Evolutionary conservation across 805 yeast species (phyloP).

Genomic region (Zygotorulaspora chibaensis): DNA sequence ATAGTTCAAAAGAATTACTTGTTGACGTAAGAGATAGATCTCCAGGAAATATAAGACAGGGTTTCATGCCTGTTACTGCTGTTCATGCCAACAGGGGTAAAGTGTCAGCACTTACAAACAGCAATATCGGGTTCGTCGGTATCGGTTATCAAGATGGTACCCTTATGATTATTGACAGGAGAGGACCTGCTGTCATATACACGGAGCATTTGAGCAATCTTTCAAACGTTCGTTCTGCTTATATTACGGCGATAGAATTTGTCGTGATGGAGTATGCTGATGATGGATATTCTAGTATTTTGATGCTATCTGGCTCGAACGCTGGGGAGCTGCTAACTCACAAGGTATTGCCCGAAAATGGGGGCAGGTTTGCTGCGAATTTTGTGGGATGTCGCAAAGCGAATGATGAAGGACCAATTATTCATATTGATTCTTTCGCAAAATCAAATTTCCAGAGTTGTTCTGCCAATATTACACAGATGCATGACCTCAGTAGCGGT

Average conservation of each 20-base stretch:
- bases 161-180: slow-evolving; percentile 64
- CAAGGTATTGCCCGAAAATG: slow-evolving; percentile 55
- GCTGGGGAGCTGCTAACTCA: slow-evolving; percentile 63
- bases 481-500: slow-evolving; percentile 58
- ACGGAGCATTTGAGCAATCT: slow-evolving; percentile 33
- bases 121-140: slow-evolving; percentile 77
- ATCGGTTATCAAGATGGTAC: slow-evolving; percentile 71
- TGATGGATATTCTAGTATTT: slow-evolving; percentile 62
- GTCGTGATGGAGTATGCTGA: slow-evolving; percentile 61
- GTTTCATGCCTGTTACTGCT: slow-evolving; percentile 52
- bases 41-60: slow-evolving; percentile 46
- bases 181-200: slow-evolving; percentile 67
- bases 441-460: slow-evolving; percentile 57
- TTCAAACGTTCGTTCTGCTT: slow-evolving; percentile 25
- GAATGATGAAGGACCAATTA: slow-evolving; percentile 46
- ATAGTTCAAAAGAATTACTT: slow-evolving; percentile 26
- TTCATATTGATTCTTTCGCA: slow-evolving; percentile 55
- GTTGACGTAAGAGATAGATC: slow-evolving; percentile 51
- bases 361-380: slow-evolving; percentile 56
- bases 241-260: slow-evolving; percentile 62
- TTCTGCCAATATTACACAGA: slow-evolving; percentile 52
- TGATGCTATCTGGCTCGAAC: slow-evolving; percentile 69
- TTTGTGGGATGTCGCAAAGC: slow-evolving; percentile 45
- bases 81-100: slow-evolving; percentile 43
- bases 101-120: slow-evolving; percentile 59